A percentile compares a stretch with the other conserved stretches of the same genome.
Evolutionary conservation across 805 yeast species (phyloP).

Genomic region (Henningerozyma blattae): DNA sequence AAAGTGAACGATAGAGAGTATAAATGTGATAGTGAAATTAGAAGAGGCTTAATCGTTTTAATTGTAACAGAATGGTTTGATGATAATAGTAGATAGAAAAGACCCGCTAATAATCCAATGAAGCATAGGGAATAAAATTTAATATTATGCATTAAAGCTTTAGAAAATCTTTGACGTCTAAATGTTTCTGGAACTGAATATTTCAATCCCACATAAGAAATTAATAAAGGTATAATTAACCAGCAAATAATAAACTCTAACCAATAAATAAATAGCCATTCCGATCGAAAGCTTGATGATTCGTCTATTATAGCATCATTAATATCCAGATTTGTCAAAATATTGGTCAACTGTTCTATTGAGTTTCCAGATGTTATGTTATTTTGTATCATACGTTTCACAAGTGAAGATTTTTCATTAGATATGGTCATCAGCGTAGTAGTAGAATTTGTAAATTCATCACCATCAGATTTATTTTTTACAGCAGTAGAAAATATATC

Average conservation of each 20-base stretch:
- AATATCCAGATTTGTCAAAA: background rate
- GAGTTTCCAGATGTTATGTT: no score
- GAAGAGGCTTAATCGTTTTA: slow-evolving; percentile 17
- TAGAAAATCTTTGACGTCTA: slow-evolving; percentile 8
- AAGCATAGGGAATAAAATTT: slow-evolving; percentile 20
- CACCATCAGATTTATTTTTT: slow-evolving; percentile 1
- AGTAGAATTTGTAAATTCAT: background rate
- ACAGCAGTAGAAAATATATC: slow-evolving; percentile 12
- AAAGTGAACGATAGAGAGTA: slow-evolving; percentile 22
- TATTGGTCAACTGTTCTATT: no score
- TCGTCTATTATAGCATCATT: background rate
- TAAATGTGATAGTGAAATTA: slow-evolving; percentile 22
- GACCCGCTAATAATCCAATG: slow-evolving; percentile 13
- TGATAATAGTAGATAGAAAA: slow-evolving; percentile 14
- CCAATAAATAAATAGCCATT: slow-evolving; percentile 22
- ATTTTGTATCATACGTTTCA: background rate
- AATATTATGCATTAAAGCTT: slow-evolving; percentile 16
- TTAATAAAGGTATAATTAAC: slow-evolving; percentile 21
- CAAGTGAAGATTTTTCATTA: no score
- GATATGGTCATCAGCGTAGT: no score
- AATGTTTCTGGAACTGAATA: slow-evolving; percentile 12
- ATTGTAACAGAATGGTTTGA: slow-evolving; percentile 13
- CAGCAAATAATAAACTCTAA: slow-evolving; percentile 21
- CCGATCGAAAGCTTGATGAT: slow-evolving; percentile 5
- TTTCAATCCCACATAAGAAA: slow-evolving; percentile 20